Base-by-base conservation (phyloP, 345 rosid species). In the Aurinia saxatilis region DNA sequence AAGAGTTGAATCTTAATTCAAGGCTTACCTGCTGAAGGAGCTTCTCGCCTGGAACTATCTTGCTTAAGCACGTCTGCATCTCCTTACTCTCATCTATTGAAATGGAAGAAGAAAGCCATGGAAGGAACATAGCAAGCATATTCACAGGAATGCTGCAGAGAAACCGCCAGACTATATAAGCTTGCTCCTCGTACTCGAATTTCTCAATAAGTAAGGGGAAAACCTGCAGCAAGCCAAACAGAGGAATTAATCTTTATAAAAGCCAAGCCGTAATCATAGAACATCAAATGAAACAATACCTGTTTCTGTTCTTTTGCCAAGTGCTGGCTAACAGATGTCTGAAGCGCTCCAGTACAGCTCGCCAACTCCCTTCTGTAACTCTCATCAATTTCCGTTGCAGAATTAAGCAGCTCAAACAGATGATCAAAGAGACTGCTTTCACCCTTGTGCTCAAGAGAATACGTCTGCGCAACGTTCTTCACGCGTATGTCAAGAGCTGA, bases 261-360 rank as follows among this genome's bases (percentile, higher is more conserved):
- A 23, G 38, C 52, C 37, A 54, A 31, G 15, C 8, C 12, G 13
- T 53, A 36, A 53, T 47, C 69, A 47, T 48, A 39, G 50, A 44
- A 9, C 33, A 31, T 41, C 14, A 33, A 34, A 60, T 3, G 55
- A 47, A 55, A 18, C 15, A 11, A 2, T 6, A 91, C 98, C 96
- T 91, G 98, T 46, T 86, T 91, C 74, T 91, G 96, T 85, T 91
- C 98, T 80, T 91, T 91, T 41, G 86, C 83, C 92, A 91, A 81
- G 73, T 91, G 98, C 82, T 91, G 96, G 71, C 77, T 83, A 63
- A 91, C 82, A 19, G 96, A 88, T 51, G 96, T 91, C 77, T 74
- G 90, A 61, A 91, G 95, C 45, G 96, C 98, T 67, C 95, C 90
- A 12, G 96, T 91, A 59, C 86, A 52, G 50, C 91, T 84, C 42